phyloP scores from a whole-genome alignment of 352 stramenopile species.

The Phytophthora uliginosa region DNA sequence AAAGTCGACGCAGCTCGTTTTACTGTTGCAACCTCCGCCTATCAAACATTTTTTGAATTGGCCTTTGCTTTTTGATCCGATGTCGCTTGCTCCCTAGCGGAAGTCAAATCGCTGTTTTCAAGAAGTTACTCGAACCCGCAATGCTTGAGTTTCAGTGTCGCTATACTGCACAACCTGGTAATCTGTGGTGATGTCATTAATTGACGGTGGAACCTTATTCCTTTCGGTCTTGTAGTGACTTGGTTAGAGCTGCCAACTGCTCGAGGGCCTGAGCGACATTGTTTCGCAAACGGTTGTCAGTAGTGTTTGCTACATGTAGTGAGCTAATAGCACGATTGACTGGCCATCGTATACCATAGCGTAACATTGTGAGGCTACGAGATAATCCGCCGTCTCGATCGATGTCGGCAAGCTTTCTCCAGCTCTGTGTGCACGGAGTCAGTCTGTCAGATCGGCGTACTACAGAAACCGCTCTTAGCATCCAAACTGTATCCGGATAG shows the following conservation, averaged over 20 bases:
- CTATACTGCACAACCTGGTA: too few relatives aligned
- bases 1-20: too few relatives aligned
- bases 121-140: too few relatives aligned
- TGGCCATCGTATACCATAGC: not conserved
- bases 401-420: slow-evolving; percentile 3
- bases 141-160: too few relatives aligned
- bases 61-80: too few relatives aligned
- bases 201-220: not conserved
- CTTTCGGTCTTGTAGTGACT: not conserved
- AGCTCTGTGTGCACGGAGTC: not conserved
- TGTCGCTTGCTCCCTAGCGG: too few relatives aligned
- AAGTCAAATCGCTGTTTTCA: too few relatives aligned
- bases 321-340: not conserved
- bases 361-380: slow-evolving; percentile 13
- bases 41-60: too few relatives aligned
- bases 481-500: too few relatives aligned
- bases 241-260: not conserved
- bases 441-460: not conserved
- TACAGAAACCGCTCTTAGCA: not conserved
- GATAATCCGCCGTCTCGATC: not conserved
- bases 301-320: not conserved
- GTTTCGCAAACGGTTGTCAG: not conserved
- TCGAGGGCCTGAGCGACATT: not conserved
- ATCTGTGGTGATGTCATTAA: too few relatives aligned
- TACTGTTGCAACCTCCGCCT: too few relatives aligned